phyloP scores from a whole-genome alignment of 371 early-diverging fungal species.

The Rhizomucor miehei region DNA sequence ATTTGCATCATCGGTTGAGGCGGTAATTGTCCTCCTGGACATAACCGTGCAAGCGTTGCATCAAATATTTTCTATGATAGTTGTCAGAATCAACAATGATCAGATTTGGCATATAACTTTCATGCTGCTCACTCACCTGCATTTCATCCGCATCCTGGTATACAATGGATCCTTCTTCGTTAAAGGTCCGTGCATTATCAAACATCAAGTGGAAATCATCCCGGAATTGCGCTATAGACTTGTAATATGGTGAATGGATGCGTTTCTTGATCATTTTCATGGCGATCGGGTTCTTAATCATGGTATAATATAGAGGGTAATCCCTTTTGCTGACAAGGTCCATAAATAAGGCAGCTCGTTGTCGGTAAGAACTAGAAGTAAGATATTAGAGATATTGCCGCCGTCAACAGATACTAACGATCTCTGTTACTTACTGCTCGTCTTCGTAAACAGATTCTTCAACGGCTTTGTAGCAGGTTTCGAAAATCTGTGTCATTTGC shows the following conservation, averaged over 20 bases:
- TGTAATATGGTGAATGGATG: conserved; percentile 55
- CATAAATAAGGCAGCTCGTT: conserved; percentile 66
- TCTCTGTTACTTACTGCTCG: conserved; percentile 37
- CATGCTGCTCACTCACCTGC: conserved; percentile 21
- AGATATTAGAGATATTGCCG: background rate
- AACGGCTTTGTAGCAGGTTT: conserved; percentile 50
- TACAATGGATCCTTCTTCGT: conserved; percentile 77
- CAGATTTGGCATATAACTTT: background rate
- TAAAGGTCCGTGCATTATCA: conserved; percentile 76
- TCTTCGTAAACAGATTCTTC: conserved; percentile 53
- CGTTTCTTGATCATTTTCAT: conserved; percentile 68
- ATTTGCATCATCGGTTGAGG: conserved; percentile 1
- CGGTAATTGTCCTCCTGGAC: conserved; percentile 2
- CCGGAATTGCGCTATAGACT: conserved; percentile 47
- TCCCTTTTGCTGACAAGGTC: conserved; percentile 71
- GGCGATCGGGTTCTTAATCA: conserved; percentile 84
- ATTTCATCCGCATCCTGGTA: conserved; percentile 72
- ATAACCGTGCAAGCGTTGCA: background rate
- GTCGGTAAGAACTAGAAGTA: conserved; percentile 38
- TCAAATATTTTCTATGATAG: conserved; percentile 17
- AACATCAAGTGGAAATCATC: conserved; percentile 74
- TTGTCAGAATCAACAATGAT: no score
- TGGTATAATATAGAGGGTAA: conserved; percentile 83
- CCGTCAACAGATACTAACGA: background rate
- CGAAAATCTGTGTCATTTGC: conserved; percentile 47